Conservation (phyloP, 2,329 filamentous ascomycete species). For the Pestalotiopsis sp. region DNA sequence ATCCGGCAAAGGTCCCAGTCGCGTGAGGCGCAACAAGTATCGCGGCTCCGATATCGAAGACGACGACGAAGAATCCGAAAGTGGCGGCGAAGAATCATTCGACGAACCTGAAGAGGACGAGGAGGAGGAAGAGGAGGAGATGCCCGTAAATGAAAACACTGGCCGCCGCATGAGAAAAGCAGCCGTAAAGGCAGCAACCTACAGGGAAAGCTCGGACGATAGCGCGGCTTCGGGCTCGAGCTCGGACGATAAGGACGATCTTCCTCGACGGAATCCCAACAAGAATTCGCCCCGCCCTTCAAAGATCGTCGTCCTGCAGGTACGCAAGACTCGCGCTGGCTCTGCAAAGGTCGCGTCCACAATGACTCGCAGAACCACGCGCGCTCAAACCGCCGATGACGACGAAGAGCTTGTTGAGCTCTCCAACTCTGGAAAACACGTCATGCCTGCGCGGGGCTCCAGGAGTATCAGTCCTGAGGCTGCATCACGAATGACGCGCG, state of each 20-base stretch:
- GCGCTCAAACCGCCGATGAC: conserved; percentile 56
- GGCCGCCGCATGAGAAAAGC: conserved; percentile 49
- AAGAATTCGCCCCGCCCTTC: conserved; percentile 30
- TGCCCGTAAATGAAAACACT: conserved; percentile 39
- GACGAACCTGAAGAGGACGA: conserved; percentile 39
- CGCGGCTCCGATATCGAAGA: conserved; percentile 65
- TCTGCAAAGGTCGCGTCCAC: conserved; percentile 19
- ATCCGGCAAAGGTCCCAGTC: conserved; percentile 27
- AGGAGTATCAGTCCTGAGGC: conserved; percentile 60
- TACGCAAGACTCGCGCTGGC: conserved; percentile 26
- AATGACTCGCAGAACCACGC: conserved; percentile 49
- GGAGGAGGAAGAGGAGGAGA: conserved; percentile 38
- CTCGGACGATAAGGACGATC: conserved; percentile 37
- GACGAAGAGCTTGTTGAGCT: conserved; percentile 60
- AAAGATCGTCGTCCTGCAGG: conserved; percentile 49
- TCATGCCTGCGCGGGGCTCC: conserved; percentile 48
- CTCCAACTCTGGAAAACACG: conserved; percentile 63
- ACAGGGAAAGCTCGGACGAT: conserved; percentile 49
- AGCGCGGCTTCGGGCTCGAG: conserved; percentile 27
- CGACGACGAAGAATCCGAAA: conserved; percentile 57
- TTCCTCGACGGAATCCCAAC: conserved; percentile 33
- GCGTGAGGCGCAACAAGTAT: conserved; percentile 42
- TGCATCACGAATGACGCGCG: conserved; percentile 41
- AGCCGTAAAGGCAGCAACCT: conserved; percentile 44
- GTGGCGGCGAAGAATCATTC: conserved; percentile 53